Conservation (phyloP, 495 filamentous ascomycete genomes). For the Tuber umbilicatum region DNA sequence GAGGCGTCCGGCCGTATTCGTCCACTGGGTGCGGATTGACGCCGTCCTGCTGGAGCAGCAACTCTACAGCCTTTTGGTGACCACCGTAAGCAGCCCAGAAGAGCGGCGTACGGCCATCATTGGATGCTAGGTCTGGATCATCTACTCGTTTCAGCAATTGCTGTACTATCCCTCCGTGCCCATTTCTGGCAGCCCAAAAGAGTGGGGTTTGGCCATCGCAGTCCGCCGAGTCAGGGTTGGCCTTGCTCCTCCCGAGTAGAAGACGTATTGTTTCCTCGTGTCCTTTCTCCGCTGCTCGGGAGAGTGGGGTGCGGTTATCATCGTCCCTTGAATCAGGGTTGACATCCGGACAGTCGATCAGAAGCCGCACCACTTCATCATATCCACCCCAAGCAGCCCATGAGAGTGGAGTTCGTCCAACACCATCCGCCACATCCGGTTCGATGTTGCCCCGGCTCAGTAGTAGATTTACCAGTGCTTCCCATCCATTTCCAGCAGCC, state of each 20-base stretch:
- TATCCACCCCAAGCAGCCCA: slow-evolving; percentile 26
- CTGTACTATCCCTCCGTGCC: slow-evolving; percentile 26
- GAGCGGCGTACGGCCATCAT: background rate
- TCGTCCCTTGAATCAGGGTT: slow-evolving; percentile 9
- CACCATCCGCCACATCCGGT: background rate
- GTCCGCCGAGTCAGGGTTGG: slow-evolving; percentile 22
- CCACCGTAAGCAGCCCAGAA: no score
- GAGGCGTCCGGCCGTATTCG: slow-evolving; percentile 2
- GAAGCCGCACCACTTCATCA: slow-evolving; percentile 26
- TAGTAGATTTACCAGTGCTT: slow-evolving; percentile 48
- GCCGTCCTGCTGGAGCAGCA: no score
- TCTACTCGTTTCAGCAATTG: slow-evolving; percentile 15
- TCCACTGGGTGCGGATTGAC: no score
- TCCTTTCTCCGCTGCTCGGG: slow-evolving; percentile 22
- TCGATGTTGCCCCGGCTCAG: slow-evolving; percentile 25
- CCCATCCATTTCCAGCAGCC: slow-evolving; percentile 51
- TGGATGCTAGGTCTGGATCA: no score
- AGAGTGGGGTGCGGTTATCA: slow-evolving; percentile 9
- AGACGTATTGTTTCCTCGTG: slow-evolving; percentile 13
- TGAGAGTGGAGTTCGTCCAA: slow-evolving; percentile 14
- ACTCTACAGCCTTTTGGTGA: no score
- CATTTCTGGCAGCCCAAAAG: slow-evolving; percentile 19
- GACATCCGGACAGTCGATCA: slow-evolving; percentile 22
- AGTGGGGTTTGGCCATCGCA: slow-evolving; percentile 23
- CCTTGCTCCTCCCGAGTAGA: background rate